Evolutionary conservation across 345 rosid species (phyloP).

Genomic region (Brassica carinata): DNA sequence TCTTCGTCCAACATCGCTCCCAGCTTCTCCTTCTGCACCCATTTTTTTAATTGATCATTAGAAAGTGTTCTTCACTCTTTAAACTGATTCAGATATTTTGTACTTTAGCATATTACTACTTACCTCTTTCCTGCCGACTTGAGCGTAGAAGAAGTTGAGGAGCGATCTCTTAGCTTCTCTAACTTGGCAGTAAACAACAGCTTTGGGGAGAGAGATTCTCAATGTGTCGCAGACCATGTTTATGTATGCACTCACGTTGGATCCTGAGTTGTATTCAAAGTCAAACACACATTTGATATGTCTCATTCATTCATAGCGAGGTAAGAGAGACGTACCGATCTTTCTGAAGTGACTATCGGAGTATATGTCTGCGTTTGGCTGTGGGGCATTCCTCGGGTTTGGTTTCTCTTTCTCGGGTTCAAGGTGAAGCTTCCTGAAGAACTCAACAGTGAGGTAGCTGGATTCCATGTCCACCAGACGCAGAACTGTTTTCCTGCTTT

Average conservation of each 20-base stretch:
- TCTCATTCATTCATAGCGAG: slow-evolving; percentile 10
- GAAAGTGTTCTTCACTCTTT: not conserved
- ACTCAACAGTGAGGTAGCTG: slow-evolving; percentile 90
- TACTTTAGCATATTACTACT: too few species aligned
- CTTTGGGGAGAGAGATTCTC: slow-evolving; percentile 89
- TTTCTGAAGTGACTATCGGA: slow-evolving; percentile 82
- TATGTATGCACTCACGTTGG: slow-evolving; percentile 88
- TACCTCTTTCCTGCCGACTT: slow-evolving; percentile 90
- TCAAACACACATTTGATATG: slow-evolving; percentile 10
- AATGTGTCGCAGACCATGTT: slow-evolving; percentile 90
- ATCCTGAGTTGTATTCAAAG: slow-evolving; percentile 50
- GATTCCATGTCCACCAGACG: slow-evolving; percentile 94
- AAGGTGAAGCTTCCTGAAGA: slow-evolving; percentile 83
- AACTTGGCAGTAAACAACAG: slow-evolving; percentile 94
- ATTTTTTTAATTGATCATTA: not conserved
- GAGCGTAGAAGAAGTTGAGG: slow-evolving; percentile 79
- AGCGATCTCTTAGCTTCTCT: slow-evolving; percentile 87
- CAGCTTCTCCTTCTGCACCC: slow-evolving; percentile 77
- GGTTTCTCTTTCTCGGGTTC: slow-evolving; percentile 74
- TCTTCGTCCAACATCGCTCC: slow-evolving; percentile 96
- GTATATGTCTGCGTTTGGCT: slow-evolving; percentile 59
- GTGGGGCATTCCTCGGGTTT: slow-evolving; percentile 45
- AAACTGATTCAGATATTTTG: not conserved
- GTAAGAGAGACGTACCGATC: slow-evolving; percentile 54
- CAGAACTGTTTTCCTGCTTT: slow-evolving; percentile 76